phyloP scores from a whole-genome alignment of 148 eudicot species.

The Camellia lanceoleosa region DNA sequence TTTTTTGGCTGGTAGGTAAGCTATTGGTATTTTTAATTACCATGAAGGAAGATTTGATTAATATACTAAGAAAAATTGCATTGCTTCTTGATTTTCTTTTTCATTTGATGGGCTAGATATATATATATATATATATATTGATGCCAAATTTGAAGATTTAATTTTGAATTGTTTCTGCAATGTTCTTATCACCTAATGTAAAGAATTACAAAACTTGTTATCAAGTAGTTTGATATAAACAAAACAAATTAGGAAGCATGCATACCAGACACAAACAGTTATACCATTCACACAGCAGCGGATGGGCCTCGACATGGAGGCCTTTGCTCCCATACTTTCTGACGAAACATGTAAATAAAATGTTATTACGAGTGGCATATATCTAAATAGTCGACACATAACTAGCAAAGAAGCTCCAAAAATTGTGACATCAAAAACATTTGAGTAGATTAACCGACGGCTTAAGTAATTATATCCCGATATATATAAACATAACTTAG shows the following conservation, averaged over 20 bases:
- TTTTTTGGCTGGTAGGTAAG: no score
- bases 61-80: no score
- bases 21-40: no score
- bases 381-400: not conserved
- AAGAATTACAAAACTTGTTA: not conserved
- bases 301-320: constrained; percentile 73
- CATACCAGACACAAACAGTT: not conserved
- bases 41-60: no score
- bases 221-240: not conserved
- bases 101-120: no score
- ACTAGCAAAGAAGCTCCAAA: no score
- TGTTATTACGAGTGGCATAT: not conserved
- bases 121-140: no score
- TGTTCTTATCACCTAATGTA: constrained; percentile 59
- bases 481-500: no score
- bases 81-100: no score
- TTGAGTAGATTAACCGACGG: not conserved
- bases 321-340: constrained; percentile 83
- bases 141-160: no score
- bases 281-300: constrained; percentile 61
- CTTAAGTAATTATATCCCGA: no score
- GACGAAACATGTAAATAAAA: constrained; percentile 9
- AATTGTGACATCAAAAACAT: not conserved
- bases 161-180: constrained; percentile 74
- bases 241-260: not conserved